phyloP scores from a whole-genome alignment of 768 basidiomycete genomes.

The Scleroderma bovista region DNA sequence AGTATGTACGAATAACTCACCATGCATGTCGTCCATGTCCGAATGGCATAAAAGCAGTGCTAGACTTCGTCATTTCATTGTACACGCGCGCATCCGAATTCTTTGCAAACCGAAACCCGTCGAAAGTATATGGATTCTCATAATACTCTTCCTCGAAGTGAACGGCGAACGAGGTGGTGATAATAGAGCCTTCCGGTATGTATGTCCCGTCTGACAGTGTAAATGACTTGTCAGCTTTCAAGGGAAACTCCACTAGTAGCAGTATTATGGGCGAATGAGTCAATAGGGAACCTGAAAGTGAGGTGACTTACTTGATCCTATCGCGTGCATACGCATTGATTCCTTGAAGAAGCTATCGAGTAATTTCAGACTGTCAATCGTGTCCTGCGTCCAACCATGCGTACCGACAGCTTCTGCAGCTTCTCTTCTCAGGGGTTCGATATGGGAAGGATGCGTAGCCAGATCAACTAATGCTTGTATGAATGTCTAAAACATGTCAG shows the following conservation, averaged over 20 bases:
- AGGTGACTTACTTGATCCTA: constrained; percentile 12
- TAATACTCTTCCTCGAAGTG: constrained; percentile 2
- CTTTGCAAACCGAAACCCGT: not conserved
- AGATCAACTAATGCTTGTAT: not conserved
- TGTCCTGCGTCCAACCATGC: not conserved
- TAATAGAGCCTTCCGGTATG: constrained; percentile 31
- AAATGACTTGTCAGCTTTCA: constrained; percentile 33
- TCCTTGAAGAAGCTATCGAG: constrained; percentile 33
- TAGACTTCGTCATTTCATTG: not conserved
- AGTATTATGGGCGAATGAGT: not conserved
- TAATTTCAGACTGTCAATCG: not conserved
- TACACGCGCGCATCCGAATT: not conserved
- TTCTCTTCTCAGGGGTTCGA: not conserved
- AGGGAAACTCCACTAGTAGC: constrained; percentile 22
- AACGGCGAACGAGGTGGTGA: not conserved
- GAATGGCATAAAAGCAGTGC: not conserved
- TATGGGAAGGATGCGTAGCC: not conserved
- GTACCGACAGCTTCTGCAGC: not conserved
- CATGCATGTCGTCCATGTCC: not conserved
- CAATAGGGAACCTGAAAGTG: not conserved
- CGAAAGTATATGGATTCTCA: not conserved
- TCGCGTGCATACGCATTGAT: constrained; percentile 20
- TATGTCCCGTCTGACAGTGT: constrained; percentile 40
- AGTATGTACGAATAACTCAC: not conserved
- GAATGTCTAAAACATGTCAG: not conserved